A percentile compares a stretch with the other conserved stretches of the same genome.
phyloP scores from a whole-genome alignment of 2,329 filamentous ascomycete genomes.

The Aspergillus hiratsukae region DNA sequence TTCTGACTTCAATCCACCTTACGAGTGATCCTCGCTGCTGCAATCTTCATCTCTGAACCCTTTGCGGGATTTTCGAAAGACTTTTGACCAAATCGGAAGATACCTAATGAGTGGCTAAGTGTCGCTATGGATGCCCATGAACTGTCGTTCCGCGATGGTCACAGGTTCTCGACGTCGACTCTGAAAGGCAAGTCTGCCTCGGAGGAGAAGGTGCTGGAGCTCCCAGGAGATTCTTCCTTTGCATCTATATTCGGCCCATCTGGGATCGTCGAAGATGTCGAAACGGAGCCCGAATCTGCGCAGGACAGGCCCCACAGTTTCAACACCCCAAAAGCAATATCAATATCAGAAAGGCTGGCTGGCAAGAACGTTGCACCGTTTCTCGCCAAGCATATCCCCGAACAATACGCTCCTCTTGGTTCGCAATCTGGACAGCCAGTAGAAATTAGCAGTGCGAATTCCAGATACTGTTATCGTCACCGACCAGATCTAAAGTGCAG shows the following conservation, averaged over 20 bases:
- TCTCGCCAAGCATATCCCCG: constrained; percentile 83
- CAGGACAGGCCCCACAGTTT: constrained; percentile 22
- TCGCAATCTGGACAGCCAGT: constrained; percentile 19
- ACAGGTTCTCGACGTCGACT: not conserved
- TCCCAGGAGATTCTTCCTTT: constrained; percentile 5
- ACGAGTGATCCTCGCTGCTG: not conserved
- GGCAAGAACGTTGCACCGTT: constrained; percentile 81
- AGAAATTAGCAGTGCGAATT: constrained; percentile 57
- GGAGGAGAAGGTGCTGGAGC: not conserved
- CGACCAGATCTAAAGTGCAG: constrained; percentile 90
- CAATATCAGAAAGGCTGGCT: constrained; percentile 57
- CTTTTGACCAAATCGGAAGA: not conserved
- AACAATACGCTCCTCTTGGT: constrained; percentile 76
- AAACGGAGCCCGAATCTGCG: constrained; percentile 20
- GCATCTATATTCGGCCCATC: constrained; percentile 20
- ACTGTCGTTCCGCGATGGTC: constrained; percentile 1
- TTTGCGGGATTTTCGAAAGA: not conserved
- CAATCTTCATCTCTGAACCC: not conserved
- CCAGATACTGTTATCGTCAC: constrained; percentile 94
- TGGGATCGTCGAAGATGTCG: constrained; percentile 11
- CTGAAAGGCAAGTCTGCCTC: not conserved
- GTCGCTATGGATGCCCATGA: constrained; percentile 3
- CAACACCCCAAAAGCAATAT: constrained; percentile 38
- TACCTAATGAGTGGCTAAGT: not conserved
- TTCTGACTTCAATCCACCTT: not conserved